Conservation (phyloP, 352 stramenopile species). For the Phytophthora sp. region DNA sequence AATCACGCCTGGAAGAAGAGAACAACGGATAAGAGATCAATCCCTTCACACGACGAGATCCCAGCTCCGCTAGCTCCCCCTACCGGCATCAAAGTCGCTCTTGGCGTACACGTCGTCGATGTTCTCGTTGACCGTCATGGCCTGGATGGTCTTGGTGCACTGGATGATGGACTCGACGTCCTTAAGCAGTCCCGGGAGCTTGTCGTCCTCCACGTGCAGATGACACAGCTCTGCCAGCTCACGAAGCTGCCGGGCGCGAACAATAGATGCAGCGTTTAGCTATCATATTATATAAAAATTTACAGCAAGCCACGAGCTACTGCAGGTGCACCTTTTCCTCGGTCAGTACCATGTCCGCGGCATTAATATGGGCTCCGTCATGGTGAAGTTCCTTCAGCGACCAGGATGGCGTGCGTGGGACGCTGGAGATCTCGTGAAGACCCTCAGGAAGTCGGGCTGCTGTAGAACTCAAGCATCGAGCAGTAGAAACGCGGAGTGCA, state of each 20-base stretch:
- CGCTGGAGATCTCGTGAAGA: constrained; percentile 63
- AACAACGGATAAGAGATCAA: not conserved
- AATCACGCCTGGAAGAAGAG: constrained; percentile 13
- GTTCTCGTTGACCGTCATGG: constrained; percentile 79
- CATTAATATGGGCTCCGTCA: constrained; percentile 47
- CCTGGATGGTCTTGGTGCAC: constrained; percentile 88
- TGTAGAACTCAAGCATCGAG: constrained; percentile 26
- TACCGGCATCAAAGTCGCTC: constrained; percentile 58
- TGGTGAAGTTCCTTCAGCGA: constrained; percentile 83
- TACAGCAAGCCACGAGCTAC: not conserved
- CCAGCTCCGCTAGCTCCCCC: not conserved
- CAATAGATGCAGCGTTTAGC: not conserved
- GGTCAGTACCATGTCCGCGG: constrained; percentile 59
- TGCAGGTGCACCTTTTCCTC: constrained; percentile 58
- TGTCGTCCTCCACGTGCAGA: constrained; percentile 77
- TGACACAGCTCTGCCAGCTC: constrained; percentile 85
- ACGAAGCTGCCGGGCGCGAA: constrained; percentile 47
- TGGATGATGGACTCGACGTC: constrained; percentile 90
- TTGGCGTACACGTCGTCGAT: constrained; percentile 86
- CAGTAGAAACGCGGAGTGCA: not conserved
- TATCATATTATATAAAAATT: not conserved
- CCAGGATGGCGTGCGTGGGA: constrained; percentile 77
- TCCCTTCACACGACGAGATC: not conserved
- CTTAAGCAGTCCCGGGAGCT: constrained; percentile 72
- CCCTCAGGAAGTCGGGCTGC: constrained; percentile 44